Base-by-base conservation (phyloP, 2,329 filamentous ascomycete genomes). In the Ascochyta koolunga region DNA sequence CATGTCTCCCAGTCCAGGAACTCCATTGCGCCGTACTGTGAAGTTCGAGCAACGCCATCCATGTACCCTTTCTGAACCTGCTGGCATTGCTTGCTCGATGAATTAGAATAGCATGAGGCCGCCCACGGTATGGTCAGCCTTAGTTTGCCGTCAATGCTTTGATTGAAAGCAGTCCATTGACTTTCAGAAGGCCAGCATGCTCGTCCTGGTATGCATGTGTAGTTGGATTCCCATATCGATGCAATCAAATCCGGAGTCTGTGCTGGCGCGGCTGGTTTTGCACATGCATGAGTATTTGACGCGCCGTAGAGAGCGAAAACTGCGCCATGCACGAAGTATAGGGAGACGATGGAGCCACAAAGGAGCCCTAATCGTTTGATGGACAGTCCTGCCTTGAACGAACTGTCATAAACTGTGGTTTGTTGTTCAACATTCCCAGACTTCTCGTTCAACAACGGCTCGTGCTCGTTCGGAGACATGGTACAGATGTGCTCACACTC, bases 1-100 rank as follows among this genome's bases (percentile, higher is more conserved):
- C 69, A 73, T 2, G 57, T 64, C 42, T 73, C 71, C 68, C 69
- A 73, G 39, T 73, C 67, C 2, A 74, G 67, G 22, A 73, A 74
- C 43, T 74, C 69, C 64, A 68, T 71, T n/a, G 66, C 50, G 0
- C 69, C 70, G 22, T 74, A 74, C 33, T 71, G 68, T 4, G 51
- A 50, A 2, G 68, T 66, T 16, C 71, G 61, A n/a, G 64, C 55
- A 19, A 59, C 36, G 4, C 67, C 58, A 36, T 71, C 53, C 50
- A 64, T 65, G 39, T 73, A 73, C 31, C 53, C 47, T n/a, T 47
- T 46, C 2, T 47, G 59, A n/a, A 70, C 56, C 1, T 54, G 31
- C 16, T 62, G 51, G 25, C 69, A 72, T 27, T 64, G 54, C 35
- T 61, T 53, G 39, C 60, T 67, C 3, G 59, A 58, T 2, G 53